Evolutionary conservation across 2,329 filamentous ascomycete genomes (phyloP).

Genomic region (Aaosphaeria arxii): DNA sequence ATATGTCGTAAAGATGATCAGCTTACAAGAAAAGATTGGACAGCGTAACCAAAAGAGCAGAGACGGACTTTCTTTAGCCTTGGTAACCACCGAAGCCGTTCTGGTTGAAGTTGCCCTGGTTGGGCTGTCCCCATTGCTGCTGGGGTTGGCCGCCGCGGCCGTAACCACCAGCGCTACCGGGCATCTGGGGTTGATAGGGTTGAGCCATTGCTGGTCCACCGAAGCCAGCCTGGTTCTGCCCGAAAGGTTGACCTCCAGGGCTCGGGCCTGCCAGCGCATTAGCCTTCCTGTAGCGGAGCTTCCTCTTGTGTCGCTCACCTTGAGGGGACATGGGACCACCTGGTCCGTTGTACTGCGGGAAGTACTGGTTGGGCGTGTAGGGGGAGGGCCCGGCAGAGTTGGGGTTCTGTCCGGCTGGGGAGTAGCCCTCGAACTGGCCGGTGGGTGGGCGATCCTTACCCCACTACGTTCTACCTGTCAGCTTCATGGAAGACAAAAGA

Average conservation of each 20-base stretch:
- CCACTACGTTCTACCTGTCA: slow-evolving; percentile 64
- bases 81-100: slow-evolving; percentile 62
- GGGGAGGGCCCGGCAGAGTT: slow-evolving; percentile 74
- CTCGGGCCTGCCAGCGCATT: slow-evolving; percentile 49
- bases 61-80: slow-evolving; percentile 40
- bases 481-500: slow-evolving; percentile 13
- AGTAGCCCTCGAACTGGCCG: slow-evolving; percentile 77
- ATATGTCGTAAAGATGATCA: slow-evolving; percentile 32
- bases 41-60: slow-evolving; percentile 1
- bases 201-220: slow-evolving; percentile 58
- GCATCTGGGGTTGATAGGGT: slow-evolving; percentile 45
- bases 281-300: slow-evolving; percentile 36
- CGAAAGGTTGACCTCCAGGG: slow-evolving; percentile 62
- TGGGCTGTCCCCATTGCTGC: slow-evolving; percentile 52
- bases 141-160: slow-evolving; percentile 66
- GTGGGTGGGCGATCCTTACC: slow-evolving; percentile 96
- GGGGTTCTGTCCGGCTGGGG: slow-evolving; percentile 69
- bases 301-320: slow-evolving; percentile 43
- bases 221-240: slow-evolving; percentile 52
- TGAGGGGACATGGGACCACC: slow-evolving; percentile 59
- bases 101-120: slow-evolving; percentile 44
- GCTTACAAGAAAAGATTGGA: slow-evolving; percentile 23
- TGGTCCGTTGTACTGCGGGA: slow-evolving; percentile 79
- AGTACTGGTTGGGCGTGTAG: slow-evolving; percentile 71
- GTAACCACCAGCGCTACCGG: slow-evolving; percentile 75